phyloP scores from a whole-genome alignment of 305 asterid species.

The Fraxinus xanthoxyloides region DNA sequence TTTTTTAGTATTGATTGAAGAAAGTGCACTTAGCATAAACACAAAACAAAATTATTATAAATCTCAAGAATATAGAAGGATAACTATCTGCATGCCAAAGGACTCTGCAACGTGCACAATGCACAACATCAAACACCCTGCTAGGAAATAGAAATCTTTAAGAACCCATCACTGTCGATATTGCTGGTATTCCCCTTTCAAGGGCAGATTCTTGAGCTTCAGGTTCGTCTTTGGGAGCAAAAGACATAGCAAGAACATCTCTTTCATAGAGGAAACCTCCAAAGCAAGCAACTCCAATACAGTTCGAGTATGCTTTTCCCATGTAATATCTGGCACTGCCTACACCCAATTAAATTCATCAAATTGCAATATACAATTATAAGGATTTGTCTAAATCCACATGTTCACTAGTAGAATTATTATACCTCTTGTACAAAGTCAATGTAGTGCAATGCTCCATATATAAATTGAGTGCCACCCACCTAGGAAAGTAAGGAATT shows the following conservation, averaged over 20 bases:
- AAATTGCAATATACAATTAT: neutral
- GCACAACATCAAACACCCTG: constrained; percentile 74
- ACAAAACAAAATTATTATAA: neutral
- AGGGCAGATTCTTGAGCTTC: constrained; percentile 90
- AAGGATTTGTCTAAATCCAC: neutral
- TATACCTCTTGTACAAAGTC: constrained; percentile 76
- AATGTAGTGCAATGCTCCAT: constrained; percentile 81
- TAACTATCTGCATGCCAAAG: constrained; percentile 85
- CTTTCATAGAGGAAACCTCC: constrained; percentile 79
- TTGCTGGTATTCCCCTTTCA: constrained; percentile 91
- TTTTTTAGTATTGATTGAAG: constrained; percentile 6
- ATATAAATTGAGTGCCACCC: constrained; percentile 93
- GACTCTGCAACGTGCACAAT: constrained; percentile 92
- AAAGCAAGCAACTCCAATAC: constrained; percentile 74
- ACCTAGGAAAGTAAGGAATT: constrained; percentile 80
- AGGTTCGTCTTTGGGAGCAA: constrained; percentile 89
- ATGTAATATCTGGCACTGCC: constrained; percentile 79
- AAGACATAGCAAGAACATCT: constrained; percentile 74
- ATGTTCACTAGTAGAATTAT: neutral
- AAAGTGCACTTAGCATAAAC: neutral
- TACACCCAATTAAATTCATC: constrained; percentile 26
- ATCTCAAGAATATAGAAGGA: neutral
- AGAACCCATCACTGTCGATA: constrained; percentile 87
- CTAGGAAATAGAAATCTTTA: constrained; percentile 85
- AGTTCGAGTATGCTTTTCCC: constrained; percentile 80